phyloP scores from a whole-genome alignment of 441 rosid species.

The Cnidoscolus chayamansa region DNA sequence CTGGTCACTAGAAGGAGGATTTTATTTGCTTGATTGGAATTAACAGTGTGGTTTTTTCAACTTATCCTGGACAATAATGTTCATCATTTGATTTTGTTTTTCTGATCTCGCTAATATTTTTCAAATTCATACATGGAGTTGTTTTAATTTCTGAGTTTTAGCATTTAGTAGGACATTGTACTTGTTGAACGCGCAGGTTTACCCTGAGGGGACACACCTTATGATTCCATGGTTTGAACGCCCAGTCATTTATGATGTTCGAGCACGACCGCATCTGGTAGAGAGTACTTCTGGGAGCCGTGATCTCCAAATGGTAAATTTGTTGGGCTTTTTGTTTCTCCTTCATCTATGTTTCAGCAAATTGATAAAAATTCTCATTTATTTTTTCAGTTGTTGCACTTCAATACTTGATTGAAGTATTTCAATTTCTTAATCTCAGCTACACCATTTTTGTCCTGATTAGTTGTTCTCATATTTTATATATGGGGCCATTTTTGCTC shows the following conservation, averaged over 20 bases:
- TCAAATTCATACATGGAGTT: neutral
- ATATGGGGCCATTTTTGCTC: neutral
- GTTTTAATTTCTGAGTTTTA: neutral
- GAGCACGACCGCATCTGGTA: constrained; percentile 85
- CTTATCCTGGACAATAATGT: neutral
- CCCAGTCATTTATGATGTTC: constrained; percentile 78
- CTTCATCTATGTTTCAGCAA: neutral
- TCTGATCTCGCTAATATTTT: neutral
- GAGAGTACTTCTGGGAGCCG: constrained; percentile 96
- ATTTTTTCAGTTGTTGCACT: neutral
- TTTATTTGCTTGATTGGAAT: neutral
- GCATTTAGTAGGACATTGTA: neutral
- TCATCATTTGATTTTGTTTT: neutral
- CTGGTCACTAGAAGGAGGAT: neutral
- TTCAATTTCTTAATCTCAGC: neutral
- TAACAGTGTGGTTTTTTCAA: neutral
- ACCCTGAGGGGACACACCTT: constrained; percentile 88
- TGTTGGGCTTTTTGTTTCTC: neutral
- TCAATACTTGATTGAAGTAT: neutral
- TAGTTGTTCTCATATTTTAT: neutral
- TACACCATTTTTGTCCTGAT: neutral
- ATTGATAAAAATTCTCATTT: neutral
- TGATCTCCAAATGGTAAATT: constrained; percentile 87
- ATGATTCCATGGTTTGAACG: constrained; percentile 90
- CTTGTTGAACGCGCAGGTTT: constrained; percentile 47